These are phyloP conservation scores for Penstemon davidsonii DNA, from an alignment of 257 asterid genomes.

Conservation along the genomic window DNA sequence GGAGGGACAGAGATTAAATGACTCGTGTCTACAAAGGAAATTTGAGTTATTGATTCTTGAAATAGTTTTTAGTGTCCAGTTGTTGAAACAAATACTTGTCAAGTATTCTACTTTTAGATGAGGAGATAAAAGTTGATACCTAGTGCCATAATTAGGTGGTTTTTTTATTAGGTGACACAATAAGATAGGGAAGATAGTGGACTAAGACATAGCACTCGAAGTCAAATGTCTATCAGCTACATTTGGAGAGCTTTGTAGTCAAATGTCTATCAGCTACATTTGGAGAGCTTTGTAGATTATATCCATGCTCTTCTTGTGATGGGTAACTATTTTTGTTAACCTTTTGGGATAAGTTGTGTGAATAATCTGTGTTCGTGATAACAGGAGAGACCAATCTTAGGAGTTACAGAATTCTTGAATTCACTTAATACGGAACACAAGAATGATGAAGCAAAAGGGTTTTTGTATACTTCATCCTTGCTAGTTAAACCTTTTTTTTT, in stretches of 20 bases:
- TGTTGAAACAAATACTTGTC: background rate
- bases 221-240: background rate
- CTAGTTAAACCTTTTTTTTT: too few relatives aligned
- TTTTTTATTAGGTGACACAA: background rate
- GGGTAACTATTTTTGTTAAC: background rate
- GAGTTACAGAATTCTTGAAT: conserved; percentile 2
- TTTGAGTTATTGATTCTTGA: background rate
- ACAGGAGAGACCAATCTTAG: background rate
- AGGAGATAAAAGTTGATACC: background rate
- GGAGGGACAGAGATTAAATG: background rate
- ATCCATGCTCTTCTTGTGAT: background rate
- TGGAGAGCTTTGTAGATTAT: background rate
- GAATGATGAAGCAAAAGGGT: background rate
- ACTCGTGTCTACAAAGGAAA: background rate
- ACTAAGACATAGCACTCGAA: background rate
- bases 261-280: background rate
- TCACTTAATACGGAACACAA: too few relatives aligned
- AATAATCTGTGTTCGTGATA: background rate
- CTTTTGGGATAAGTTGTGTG: background rate
- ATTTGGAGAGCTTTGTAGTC: background rate
- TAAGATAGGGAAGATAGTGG: background rate
- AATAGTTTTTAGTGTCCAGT: conserved; percentile 2
- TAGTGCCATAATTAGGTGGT: conserved; percentile 4
- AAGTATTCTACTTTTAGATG: background rate
- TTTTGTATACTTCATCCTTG: too few relatives aligned